Percentiles rank a stretch among this genome's conserved stretches.
Conservation (phyloP, 2,329 filamentous ascomycete genomes). For the Calycina herbarum region DNA sequence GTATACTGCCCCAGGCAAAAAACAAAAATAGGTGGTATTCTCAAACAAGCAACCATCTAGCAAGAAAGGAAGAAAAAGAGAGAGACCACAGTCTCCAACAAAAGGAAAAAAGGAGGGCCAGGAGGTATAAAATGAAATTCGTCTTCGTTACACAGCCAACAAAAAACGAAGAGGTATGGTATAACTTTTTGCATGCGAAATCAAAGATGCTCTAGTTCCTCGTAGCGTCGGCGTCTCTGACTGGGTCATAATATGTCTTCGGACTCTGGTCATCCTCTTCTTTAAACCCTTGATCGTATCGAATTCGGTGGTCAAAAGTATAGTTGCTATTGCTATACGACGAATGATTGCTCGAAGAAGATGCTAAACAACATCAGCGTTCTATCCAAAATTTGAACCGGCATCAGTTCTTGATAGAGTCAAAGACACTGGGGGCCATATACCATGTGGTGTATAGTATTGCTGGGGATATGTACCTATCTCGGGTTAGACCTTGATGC, state of each 20-base stretch:
- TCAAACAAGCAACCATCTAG: background rate
- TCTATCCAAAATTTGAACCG: background rate
- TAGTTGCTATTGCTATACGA: background rate
- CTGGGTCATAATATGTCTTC: constrained; percentile 17
- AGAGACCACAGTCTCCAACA: background rate
- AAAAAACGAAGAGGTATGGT: background rate
- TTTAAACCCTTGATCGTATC: background rate
- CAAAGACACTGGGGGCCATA: background rate
- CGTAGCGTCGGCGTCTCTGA: constrained; percentile 7
- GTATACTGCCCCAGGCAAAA: background rate
- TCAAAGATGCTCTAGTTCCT: background rate
- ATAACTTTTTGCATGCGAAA: background rate
- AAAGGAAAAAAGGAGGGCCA: background rate
- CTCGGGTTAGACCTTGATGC: background rate
- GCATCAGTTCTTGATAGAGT: background rate
- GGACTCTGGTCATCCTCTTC: background rate
- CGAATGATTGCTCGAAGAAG: background rate
- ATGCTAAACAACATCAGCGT: background rate
- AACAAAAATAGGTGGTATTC: too few species aligned
- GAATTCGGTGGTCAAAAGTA: background rate
- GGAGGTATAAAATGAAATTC: background rate
- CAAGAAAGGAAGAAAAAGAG: background rate
- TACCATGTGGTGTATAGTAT: constrained; percentile 8
- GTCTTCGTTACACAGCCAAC: background rate
- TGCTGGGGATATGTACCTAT: constrained; percentile 6